phyloP scores from a whole-genome alignment of 2,329 filamentous ascomycete species.

The Mollisiaceae sp. region DNA sequence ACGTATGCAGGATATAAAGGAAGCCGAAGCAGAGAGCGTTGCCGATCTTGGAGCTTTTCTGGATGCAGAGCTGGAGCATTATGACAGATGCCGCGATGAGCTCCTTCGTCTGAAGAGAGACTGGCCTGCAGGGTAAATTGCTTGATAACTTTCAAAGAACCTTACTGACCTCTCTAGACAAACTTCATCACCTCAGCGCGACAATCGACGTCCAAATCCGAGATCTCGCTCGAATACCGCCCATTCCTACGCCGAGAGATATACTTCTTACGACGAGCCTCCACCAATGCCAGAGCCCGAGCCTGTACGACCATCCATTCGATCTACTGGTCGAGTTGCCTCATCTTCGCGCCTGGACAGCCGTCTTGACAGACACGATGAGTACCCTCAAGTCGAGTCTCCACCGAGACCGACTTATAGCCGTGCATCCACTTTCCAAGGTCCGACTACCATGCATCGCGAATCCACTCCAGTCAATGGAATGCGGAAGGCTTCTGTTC shows the following conservation, averaged over 20 bases:
- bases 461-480: slow-evolving; percentile 56
- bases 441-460: slow-evolving; percentile 55
- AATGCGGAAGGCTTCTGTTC: slow-evolving; percentile 54
- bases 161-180: slow-evolving; percentile 31
- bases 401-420: slow-evolving; percentile 52
- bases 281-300: slow-evolving; percentile 49
- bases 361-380: slow-evolving; percentile 34
- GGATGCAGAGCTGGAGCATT: slow-evolving; percentile 87
- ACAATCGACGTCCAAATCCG: slow-evolving; percentile 30
- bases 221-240: slow-evolving; percentile 67
- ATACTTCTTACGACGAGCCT: slow-evolving; percentile 57
- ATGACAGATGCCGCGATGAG: slow-evolving; percentile 88
- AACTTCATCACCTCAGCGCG: slow-evolving; percentile 35
- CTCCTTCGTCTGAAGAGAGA: slow-evolving; percentile 71
- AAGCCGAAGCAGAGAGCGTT: slow-evolving; percentile 83
- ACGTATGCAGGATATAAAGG: slow-evolving; percentile 96
- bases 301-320: slow-evolving; percentile 54
- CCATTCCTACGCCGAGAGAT: slow-evolving; percentile 65
- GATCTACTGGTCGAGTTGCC: slow-evolving; percentile 46
- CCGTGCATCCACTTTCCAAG: slow-evolving; percentile 64
- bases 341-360: slow-evolving; percentile 35
- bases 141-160: not conserved
- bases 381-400: slow-evolving; percentile 40
- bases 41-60: slow-evolving; percentile 80
- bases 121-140: slow-evolving; percentile 66